These are phyloP conservation scores for Globisporangium nagaii DNA, from an alignment of 352 stramenopile species.

Conservation along the genomic window DNA sequence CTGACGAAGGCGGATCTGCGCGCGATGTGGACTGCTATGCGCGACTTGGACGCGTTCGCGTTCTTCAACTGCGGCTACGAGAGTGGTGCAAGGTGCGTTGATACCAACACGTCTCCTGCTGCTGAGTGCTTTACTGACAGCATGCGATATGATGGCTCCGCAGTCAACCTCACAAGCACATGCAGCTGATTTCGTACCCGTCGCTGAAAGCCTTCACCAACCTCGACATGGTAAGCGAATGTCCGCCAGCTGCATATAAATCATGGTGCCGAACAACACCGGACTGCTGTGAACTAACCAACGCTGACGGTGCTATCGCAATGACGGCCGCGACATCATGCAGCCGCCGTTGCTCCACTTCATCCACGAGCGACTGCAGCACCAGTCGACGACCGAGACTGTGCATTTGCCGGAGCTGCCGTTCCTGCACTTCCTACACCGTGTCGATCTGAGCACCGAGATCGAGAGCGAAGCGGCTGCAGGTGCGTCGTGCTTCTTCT, in stretches of 20 bases:
- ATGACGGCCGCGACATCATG: no score
- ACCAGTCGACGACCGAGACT: conserved; percentile 26
- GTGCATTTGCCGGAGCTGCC: conserved; percentile 61
- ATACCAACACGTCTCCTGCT: not conserved
- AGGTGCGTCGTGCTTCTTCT: conserved; percentile 14
- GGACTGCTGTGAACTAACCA: no score
- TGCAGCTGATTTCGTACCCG: conserved; percentile 82
- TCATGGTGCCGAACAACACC: no score
- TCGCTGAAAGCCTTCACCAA: conserved; percentile 60
- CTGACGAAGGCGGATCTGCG: conserved; percentile 45
- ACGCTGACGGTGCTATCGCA: no score
- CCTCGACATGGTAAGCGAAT: conserved; percentile 39
- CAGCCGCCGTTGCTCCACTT: conserved; percentile 73
- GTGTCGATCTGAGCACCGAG: conserved; percentile 32
- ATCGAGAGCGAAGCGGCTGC: conserved; percentile 36
- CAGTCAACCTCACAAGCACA: conserved; percentile 85
- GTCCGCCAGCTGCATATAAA: not conserved
- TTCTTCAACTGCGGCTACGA: conserved; percentile 86
- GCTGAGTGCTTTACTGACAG: not conserved
- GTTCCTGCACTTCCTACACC: conserved; percentile 72
- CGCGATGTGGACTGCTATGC: conserved; percentile 73
- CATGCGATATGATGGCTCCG: no score
- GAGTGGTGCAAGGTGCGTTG: conserved; percentile 58
- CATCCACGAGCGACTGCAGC: conserved; percentile 45
- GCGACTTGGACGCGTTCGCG: conserved; percentile 59